Percentiles rank a stretch among this genome's conserved stretches.
These are phyloP conservation scores for Alternaria atra DNA, from an alignment of 2,329 filamentous ascomycete genomes.

Conservation along the genomic window DNA sequence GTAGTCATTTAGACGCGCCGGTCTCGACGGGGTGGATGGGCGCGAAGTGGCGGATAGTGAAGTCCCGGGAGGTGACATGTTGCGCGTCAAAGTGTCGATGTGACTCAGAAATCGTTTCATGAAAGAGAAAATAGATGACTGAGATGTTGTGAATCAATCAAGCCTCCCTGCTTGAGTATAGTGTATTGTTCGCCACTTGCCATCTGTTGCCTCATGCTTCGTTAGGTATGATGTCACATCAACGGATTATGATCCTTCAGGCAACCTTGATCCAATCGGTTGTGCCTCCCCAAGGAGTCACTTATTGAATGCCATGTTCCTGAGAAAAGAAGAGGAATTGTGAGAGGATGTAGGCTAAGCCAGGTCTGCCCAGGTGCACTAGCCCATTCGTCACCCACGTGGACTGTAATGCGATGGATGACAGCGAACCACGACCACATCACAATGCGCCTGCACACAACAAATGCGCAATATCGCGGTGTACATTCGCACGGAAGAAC, in stretches of 20 bases:
- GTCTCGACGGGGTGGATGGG: background rate
- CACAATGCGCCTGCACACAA: background rate
- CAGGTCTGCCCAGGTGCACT: background rate
- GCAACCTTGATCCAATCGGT: background rate
- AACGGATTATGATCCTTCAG: background rate
- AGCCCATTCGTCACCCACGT: background rate
- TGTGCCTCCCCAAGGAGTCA: background rate
- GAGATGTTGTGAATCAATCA: background rate
- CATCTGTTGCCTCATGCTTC: background rate
- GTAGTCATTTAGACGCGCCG: slow-evolving; percentile 4
- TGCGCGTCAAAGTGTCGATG: background rate
- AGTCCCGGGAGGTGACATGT: background rate
- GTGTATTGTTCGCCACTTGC: background rate
- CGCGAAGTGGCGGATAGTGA: slow-evolving; percentile 2
- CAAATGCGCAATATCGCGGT: background rate
- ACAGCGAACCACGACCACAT: background rate
- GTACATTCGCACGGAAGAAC: background rate
- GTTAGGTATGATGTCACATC: background rate
- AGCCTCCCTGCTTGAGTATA: background rate
- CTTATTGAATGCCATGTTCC: background rate
- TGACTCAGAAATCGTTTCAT: slow-evolving; percentile 3
- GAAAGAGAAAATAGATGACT: background rate
- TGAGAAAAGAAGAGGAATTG: background rate
- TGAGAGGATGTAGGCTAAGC: background rate
- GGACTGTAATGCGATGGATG: background rate